These are phyloP conservation scores for Corinectria fuckeliana DNA, from an alignment of 2,329 filamentous ascomycete species.

Conservation along the genomic window DNA sequence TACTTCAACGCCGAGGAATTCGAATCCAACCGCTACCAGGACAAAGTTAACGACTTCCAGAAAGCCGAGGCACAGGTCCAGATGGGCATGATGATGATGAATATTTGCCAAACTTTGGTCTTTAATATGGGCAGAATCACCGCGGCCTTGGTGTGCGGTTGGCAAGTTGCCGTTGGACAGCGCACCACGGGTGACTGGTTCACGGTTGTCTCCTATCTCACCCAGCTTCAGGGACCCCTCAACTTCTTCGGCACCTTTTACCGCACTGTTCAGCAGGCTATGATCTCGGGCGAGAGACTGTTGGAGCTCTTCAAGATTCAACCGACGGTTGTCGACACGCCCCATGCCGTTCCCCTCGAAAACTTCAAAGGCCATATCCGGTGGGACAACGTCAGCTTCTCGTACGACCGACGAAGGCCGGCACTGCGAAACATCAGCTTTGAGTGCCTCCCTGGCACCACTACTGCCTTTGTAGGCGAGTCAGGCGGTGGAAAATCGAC, in stretches of 20 bases:
- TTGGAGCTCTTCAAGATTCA: conserved; percentile 96
- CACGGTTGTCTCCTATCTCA: conserved; percentile 76
- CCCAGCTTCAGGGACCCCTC: conserved; percentile 79
- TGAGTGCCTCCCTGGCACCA: conserved; percentile 86
- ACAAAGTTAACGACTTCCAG: conserved; percentile 75
- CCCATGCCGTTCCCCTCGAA: conserved; percentile 65
- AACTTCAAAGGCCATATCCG: conserved; percentile 81
- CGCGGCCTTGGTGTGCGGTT: conserved; percentile 76
- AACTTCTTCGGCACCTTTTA: conserved; percentile 97
- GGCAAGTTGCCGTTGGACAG: conserved; percentile 73
- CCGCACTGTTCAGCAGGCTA: conserved; percentile 90
- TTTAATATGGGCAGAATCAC: conserved; percentile 79
- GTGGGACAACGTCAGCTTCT: conserved; percentile 89
- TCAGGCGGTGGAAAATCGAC: conserved; percentile 98
- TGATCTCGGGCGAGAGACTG: conserved; percentile 97
- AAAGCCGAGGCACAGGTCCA: conserved; percentile 77
- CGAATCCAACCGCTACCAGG: conserved; percentile 76
- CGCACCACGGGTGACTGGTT: conserved; percentile 76
- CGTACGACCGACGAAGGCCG: conserved; percentile 85
- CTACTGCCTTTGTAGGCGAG: conserved; percentile 94
- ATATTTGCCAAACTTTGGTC: conserved; percentile 79
- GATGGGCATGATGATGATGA: conserved; percentile 79
- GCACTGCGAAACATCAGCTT: conserved; percentile 86
- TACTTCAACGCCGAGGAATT: conserved; percentile 87
- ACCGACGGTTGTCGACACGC: conserved; percentile 84